phyloP scores from a whole-genome alignment of 1,139 yeast genomes.

The Magnusiomyces fungicola region DNA sequence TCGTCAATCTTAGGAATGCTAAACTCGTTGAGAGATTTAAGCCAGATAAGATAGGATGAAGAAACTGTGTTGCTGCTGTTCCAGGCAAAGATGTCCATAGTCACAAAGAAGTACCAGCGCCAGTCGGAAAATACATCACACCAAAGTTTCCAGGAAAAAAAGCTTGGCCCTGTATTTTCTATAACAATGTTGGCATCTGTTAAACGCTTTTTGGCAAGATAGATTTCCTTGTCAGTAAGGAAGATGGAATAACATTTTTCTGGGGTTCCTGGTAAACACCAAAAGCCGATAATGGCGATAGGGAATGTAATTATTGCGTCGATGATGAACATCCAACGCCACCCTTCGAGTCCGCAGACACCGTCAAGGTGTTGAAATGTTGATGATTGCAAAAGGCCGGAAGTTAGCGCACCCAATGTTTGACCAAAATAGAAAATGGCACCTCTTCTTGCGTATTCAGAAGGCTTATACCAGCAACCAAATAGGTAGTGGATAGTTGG shows the following conservation, averaged over 20 bases:
- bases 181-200: slow-evolving; percentile 7
- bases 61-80: slow-evolving; percentile 45
- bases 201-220: slow-evolving; percentile 49
- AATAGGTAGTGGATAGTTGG: slow-evolving; percentile 54
- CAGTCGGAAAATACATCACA: slow-evolving; percentile 41
- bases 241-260: slow-evolving; percentile 40
- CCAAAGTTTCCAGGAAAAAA: slow-evolving; percentile 34
- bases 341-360: slow-evolving; percentile 46
- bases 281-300: slow-evolving; percentile 57
- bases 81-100: slow-evolving; percentile 56
- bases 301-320: slow-evolving; percentile 56
- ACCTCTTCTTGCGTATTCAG: slow-evolving; percentile 54
- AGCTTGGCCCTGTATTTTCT: slow-evolving; percentile 9
- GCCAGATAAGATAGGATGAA: slow-evolving; percentile 50
- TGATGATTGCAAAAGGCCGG: slow-evolving; percentile 58
- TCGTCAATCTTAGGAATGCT: slow-evolving; percentile 37
- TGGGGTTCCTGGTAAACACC: slow-evolving; percentile 65
- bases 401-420: slow-evolving; percentile 52
- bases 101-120: slow-evolving; percentile 40
- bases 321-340: slow-evolving; percentile 70
- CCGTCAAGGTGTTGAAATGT: slow-evolving; percentile 44
- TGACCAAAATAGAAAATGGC: slow-evolving; percentile 56
- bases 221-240: slow-evolving; percentile 57
- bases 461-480: slow-evolving; percentile 55
- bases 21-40: slow-evolving; percentile 39